Percentiles rank a stretch among this genome's conserved stretches.
phyloP scores from a whole-genome alignment of 805 yeast species.

The Suhomyces tanzawaensis region DNA sequence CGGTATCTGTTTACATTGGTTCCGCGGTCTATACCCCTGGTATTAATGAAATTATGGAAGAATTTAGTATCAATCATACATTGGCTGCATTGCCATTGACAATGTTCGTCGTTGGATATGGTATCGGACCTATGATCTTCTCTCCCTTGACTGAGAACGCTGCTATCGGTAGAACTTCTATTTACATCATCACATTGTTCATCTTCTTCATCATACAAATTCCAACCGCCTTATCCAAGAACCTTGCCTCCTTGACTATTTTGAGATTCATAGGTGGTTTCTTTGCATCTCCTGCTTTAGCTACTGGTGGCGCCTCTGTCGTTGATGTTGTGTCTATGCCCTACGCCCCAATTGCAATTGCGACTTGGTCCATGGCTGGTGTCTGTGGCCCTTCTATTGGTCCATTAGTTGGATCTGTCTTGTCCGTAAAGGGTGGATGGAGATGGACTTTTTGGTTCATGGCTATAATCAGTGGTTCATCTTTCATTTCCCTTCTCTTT shows the following conservation, averaged over 20 bases:
- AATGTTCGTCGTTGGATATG: conserved; percentile 58
- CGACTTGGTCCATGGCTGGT: conserved; percentile 53
- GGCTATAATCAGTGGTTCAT: conserved; percentile 38
- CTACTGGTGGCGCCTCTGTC: conserved; percentile 59
- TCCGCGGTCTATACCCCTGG: conserved; percentile 58
- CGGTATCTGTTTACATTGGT: conserved; percentile 54
- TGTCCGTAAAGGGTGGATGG: conserved; percentile 47
- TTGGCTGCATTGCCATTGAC: conserved; percentile 52
- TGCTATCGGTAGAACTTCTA: conserved; percentile 49
- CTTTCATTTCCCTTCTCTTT: conserved; percentile 32
- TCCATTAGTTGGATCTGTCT: conserved; percentile 55
- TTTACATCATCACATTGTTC: conserved; percentile 47
- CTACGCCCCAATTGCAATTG: conserved; percentile 45
- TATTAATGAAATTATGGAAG: conserved; percentile 39
- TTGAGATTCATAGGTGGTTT: conserved; percentile 54
- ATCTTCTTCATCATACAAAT: conserved; percentile 52
- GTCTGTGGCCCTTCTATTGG: conserved; percentile 56
- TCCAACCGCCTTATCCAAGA: conserved; percentile 51
- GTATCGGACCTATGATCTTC: conserved; percentile 56
- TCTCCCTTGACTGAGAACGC: conserved; percentile 60
- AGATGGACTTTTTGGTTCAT: conserved; percentile 56
- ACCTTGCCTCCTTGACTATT: conserved; percentile 50
- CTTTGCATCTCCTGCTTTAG: conserved; percentile 53
- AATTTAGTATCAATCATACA: conserved; percentile 44
- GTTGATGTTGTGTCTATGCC: conserved; percentile 48